phyloP scores from a whole-genome alignment of 2,329 filamentous ascomycete genomes.

The Didymella keratinophila region DNA sequence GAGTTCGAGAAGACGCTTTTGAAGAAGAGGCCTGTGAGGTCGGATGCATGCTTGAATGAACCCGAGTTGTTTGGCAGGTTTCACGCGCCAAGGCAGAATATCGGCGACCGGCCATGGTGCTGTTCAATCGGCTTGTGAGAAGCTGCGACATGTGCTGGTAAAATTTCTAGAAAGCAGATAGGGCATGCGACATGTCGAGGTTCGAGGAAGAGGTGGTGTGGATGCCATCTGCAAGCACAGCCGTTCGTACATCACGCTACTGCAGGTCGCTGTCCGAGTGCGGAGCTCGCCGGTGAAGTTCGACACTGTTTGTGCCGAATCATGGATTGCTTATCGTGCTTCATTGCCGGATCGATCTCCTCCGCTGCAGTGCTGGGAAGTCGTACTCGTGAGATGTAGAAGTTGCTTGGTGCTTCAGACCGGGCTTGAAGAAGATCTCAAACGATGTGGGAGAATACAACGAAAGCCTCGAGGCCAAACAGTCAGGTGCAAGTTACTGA shows the following conservation, averaged over 20 bases:
- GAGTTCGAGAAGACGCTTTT: not conserved
- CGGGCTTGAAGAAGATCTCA: not conserved
- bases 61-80: not conserved
- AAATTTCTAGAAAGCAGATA: too few relatives aligned
- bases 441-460: too few relatives aligned
- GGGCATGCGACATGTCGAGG: not conserved
- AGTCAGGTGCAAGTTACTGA: too few relatives aligned
- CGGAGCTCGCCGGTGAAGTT: not conserved
- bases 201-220: not conserved
- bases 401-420: not conserved
- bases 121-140: not conserved
- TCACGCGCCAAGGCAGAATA: not conserved
- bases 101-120: too few relatives aligned
- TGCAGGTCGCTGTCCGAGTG: not conserved
- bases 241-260: slow-evolving; percentile 2
- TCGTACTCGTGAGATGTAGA: not conserved
- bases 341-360: not conserved
- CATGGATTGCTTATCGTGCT: not conserved
- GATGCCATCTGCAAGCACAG: not conserved
- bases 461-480: too few relatives aligned
- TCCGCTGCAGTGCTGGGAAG: not conserved
- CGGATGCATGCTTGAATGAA: not conserved
- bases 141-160: not conserved
- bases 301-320: not conserved
- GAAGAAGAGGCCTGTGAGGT: not conserved